Evolutionary conservation across 805 yeast species (phyloP), one percentile per base, ranked within the genome.

Genomic region (Yarrowia phangngaensis): DNA sequence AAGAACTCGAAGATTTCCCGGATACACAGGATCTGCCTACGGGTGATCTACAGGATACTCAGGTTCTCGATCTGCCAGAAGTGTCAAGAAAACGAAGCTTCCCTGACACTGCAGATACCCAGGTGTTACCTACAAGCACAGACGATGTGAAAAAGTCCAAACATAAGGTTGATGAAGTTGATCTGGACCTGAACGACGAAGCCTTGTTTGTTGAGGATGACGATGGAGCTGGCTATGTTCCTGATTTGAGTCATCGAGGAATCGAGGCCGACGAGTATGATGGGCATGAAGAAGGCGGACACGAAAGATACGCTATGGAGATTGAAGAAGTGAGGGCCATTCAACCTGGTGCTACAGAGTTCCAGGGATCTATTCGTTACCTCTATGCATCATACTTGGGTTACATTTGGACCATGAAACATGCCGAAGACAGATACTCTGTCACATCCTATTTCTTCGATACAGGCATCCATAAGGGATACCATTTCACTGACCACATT

Each of bases 401-500:
- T 0, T 84, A 85, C 60, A 82, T 80, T 0, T 84, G 94, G 78
- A 71, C 87, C 0, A 92, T 85, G 9, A 45, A 75, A 46, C 78
- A 73, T 53, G 79, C 74, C 16, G 70, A 69, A 20, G 68, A 67
- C 2, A 75, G 78, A 55, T 76, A 79, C 52, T 79, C 89, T 29
- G 71, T 90, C n/a, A 89, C 95, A 0, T 86, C 89, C 2, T 77
- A 86, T 11, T 90, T 92, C 60, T 87, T 86, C 59, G 97, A 90
- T 61, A 71, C 82, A 47, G 78, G 86, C 0, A 59, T 73, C 9
- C 82, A 81, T 60, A 76, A 80, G 51, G 95, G 87, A 58, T 86
- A 86, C 58, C 90, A 87, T 64, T 89, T 90, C 66, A 81, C 80
- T 38, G 97, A 90, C 64, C 64, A 76, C 35, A 71, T 73, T 53